A percentile compares a stretch with the other conserved stretches of the same genome.
Evolutionary conservation across 805 yeast species (phyloP).

Genomic region (Kodamaea restingae): DNA sequence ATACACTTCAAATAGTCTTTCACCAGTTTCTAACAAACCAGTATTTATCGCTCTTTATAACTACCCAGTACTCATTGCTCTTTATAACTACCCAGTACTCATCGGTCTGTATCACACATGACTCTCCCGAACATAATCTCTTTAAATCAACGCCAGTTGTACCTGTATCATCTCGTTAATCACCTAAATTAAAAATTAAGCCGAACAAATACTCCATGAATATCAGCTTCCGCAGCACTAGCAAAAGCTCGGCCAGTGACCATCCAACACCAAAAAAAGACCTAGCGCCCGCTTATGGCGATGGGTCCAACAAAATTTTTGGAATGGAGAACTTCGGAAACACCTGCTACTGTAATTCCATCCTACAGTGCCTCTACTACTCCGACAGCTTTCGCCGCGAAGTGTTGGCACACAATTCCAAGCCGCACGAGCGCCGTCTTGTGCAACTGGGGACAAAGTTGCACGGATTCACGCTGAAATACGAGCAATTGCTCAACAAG

Average conservation of each 20-base stretch:
- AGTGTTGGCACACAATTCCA: conserved; percentile 29
- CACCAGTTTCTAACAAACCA: no score
- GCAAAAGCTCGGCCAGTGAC: background rate
- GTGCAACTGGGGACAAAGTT: conserved; percentile 28
- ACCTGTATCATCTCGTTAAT: no score
- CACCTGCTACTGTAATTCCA: conserved; percentile 93
- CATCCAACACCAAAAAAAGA: background rate
- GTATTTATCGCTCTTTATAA: no score
- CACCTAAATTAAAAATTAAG: no score
- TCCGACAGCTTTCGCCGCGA: conserved; percentile 62
- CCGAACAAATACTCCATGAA: background rate
- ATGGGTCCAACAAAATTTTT: conserved; percentile 64
- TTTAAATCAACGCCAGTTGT: no score
- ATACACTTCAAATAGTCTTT: no score
- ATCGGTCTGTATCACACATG: no score
- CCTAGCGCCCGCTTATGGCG: conserved; percentile 44
- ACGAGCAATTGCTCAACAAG: conserved; percentile 37
- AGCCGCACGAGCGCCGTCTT: conserved; percentile 30
- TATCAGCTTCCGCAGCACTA: conserved; percentile 2
- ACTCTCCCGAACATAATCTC: no score
- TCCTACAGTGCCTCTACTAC: conserved; percentile 81
- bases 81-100: no score
- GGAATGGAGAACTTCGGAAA: conserved; percentile 87
- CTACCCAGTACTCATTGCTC: no score
- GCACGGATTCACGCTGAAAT: conserved; percentile 36